Evolutionary conservation across 75 land plant species (phyloP).

Genomic region (Picea glauca): DNA sequence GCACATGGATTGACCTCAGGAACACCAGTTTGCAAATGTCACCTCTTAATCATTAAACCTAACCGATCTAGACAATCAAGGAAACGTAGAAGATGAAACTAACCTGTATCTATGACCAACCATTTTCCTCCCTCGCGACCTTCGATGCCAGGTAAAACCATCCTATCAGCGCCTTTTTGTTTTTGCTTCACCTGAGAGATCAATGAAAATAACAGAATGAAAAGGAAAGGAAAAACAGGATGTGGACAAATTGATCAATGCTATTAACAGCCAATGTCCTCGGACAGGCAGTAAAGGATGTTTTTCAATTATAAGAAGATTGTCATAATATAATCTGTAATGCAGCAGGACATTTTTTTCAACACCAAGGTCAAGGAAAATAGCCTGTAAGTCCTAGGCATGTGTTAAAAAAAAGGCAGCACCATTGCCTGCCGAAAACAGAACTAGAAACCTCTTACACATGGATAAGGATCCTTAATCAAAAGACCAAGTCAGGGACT

Average conservation of each 20-base stretch:
- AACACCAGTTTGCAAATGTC: background rate
- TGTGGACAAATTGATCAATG: background rate
- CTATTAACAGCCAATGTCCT: background rate
- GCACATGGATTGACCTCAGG: background rate
- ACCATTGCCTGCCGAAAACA: no score
- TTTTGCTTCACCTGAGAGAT: conserved; percentile 55
- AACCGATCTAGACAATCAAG: background rate
- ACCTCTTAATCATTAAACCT: background rate
- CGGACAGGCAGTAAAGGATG: no score
- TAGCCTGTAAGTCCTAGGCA: no score
- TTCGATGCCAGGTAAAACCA: conserved; percentile 72
- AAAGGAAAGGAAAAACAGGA: background rate
- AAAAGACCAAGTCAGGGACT: no score
- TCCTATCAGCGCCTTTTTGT: conserved; percentile 44
- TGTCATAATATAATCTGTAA: no score
- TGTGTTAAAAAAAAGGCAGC: no score
- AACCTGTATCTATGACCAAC: conserved; percentile 92
- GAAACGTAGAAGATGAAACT: background rate
- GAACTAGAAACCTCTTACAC: background rate
- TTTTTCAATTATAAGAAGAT: no score
- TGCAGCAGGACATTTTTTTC: no score
- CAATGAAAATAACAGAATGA: background rate
- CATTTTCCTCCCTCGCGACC: conserved; percentile 84
- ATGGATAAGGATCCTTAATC: no score
- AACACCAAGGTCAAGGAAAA: no score